Evolutionary conservation across 1,284 basidiomycete genomes (phyloP).

Genomic region (Xanthoconium separans): DNA sequence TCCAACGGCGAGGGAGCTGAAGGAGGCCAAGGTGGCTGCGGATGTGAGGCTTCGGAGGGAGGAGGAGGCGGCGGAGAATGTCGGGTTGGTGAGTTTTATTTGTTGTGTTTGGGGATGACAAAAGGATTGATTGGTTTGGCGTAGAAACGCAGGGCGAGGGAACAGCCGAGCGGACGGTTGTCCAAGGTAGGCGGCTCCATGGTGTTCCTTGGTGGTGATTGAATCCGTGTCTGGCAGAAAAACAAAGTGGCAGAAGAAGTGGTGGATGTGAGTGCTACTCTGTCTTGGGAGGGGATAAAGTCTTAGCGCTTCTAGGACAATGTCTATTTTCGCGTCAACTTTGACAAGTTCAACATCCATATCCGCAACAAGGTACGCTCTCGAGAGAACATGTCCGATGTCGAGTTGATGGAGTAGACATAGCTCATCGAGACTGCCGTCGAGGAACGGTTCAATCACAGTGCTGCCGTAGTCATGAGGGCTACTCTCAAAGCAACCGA

Average conservation of each 20-base stretch:
- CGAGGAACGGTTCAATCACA: conserved; percentile 75
- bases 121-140: conserved; percentile 9
- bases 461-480: conserved; percentile 69
- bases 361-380: conserved; percentile 79
- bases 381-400: neutral
- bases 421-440: conserved; percentile 78
- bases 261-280: conserved; percentile 57
- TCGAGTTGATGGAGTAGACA: conserved; percentile 13
- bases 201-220: neutral
- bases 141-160: conserved; percentile 63
- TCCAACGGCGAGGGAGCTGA: conserved; percentile 72
- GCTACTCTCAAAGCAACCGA: conserved; percentile 72
- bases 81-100: conserved; percentile 59
- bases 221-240: conserved; percentile 39
- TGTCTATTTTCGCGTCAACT: conserved; percentile 83
- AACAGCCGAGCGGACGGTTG: conserved; percentile 44
- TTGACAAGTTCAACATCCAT: conserved; percentile 84
- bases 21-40: conserved; percentile 65
- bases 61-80: conserved; percentile 68
- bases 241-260: conserved; percentile 53
- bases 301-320: conserved; percentile 49
- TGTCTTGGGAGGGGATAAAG: neutral
- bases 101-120: neutral
- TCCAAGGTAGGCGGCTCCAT: conserved; percentile 46
- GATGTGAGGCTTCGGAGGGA: conserved; percentile 61